phyloP scores from a whole-genome alignment of 1,284 basidiomycete species.

The Cryptococcus sp. region DNA sequence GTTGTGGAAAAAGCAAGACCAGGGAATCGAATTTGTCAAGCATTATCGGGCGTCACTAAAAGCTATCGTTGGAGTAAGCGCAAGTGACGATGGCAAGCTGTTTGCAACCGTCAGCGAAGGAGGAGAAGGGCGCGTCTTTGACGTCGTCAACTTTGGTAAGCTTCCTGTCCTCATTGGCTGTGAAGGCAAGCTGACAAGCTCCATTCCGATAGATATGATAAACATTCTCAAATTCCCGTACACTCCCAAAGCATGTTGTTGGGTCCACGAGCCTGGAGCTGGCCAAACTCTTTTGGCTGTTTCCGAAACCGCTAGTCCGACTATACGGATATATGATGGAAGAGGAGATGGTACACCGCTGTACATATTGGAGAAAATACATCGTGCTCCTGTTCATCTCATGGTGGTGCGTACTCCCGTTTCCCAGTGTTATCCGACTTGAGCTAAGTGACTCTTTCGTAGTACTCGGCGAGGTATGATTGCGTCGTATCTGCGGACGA shows the following conservation, averaged over 20 bases:
- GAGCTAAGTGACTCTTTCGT: slow-evolving; percentile 3
- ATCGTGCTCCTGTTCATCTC: slow-evolving; percentile 83
- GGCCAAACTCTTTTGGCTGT: slow-evolving; percentile 86
- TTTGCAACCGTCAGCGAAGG: slow-evolving; percentile 87
- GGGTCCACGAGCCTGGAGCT: slow-evolving; percentile 87
- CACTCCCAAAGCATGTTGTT: slow-evolving; percentile 81
- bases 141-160: slow-evolving; percentile 93
- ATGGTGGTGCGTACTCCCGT: slow-evolving; percentile 64
- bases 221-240: slow-evolving; percentile 92
- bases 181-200: neutral
- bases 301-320: slow-evolving; percentile 74
- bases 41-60: slow-evolving; percentile 88
- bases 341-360: slow-evolving; percentile 78
- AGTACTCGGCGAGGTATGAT: slow-evolving; percentile 90
- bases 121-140: slow-evolving; percentile 88
- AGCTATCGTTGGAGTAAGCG: slow-evolving; percentile 75
- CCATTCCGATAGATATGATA: slow-evolving; percentile 80
- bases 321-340: slow-evolving; percentile 88
- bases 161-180: neutral
- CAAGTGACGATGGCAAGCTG: slow-evolving; percentile 88
- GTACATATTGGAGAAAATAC: slow-evolving; percentile 71
- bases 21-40: slow-evolving; percentile 90
- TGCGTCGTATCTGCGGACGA: slow-evolving; percentile 93
- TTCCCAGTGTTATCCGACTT: neutral
- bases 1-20: slow-evolving; percentile 97